phyloP scores from a whole-genome alignment of 345 rosid species.

The Psidium guajava region DNA sequence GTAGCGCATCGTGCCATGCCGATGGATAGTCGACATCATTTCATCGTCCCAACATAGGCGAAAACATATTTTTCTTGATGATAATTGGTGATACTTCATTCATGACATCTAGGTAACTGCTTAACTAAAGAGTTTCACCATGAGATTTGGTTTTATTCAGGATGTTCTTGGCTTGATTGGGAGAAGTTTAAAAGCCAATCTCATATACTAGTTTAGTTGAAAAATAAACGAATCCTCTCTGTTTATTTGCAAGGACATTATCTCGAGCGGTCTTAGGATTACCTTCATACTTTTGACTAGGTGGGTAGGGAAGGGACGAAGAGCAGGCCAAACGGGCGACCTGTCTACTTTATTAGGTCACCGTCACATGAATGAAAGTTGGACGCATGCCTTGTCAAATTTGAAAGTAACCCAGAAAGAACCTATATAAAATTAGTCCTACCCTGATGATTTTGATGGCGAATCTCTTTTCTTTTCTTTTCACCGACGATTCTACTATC shows the following conservation, averaged over 20 bases:
- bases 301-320: neutral
- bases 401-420: neutral
- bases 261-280: neutral
- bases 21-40: neutral
- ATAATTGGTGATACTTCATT: neutral
- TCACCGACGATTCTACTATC: neutral
- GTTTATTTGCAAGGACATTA: neutral
- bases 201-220: neutral
- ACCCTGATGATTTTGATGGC: neutral
- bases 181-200: neutral
- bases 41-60: neutral
- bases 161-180: neutral
- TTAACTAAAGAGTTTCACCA: neutral
- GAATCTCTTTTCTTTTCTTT: neutral
- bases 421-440: neutral
- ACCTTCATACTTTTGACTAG: neutral
- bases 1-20: no score
- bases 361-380: neutral
- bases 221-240: neutral
- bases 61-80: neutral
- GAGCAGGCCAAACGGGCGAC: neutral
- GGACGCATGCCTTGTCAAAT: neutral
- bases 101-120: neutral
- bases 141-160: neutral
- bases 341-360: neutral